Conservation (phyloP, 2,329 filamentous ascomycete species). For the Thelonectria discophora region DNA sequence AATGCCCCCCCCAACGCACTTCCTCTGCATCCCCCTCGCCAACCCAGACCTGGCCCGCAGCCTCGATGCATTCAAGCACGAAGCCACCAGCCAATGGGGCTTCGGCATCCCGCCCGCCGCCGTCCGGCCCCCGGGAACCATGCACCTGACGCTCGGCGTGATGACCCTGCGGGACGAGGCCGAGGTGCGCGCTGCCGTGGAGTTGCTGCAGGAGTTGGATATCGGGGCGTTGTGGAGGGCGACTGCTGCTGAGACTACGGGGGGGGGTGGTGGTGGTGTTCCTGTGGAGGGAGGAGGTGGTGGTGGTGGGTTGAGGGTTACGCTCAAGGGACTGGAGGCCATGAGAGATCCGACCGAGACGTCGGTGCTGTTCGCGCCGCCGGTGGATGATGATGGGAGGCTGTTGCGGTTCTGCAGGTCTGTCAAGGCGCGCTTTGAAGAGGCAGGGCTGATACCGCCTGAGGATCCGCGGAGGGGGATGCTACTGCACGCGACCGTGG, state of each 20-base stretch:
- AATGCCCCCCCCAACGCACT: conserved; percentile 68
- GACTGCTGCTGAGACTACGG: no score
- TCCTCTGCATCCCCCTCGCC: conserved; percentile 78
- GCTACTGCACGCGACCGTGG: conserved; percentile 82
- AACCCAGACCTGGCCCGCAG: conserved; percentile 71
- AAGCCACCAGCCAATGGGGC: conserved; percentile 58
- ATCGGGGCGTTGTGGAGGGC: conserved; percentile 51
- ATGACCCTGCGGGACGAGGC: conserved; percentile 73
- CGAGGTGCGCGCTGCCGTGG: conserved; percentile 51
- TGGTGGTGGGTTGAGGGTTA: conserved; percentile 49
- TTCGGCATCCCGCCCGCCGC: conserved; percentile 70
- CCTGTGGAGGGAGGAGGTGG: no score
- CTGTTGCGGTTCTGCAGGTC: conserved; percentile 66
- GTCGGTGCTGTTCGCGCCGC: conserved; percentile 72
- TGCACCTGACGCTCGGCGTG: conserved; percentile 88
- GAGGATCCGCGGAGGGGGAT: conserved; percentile 66
- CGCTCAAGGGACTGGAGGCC: conserved; percentile 63
- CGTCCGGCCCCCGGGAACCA: conserved; percentile 77
- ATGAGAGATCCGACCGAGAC: conserved; percentile 68
- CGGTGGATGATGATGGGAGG: conserved; percentile 60
- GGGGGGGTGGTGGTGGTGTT: no score
- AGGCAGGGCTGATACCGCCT: conserved; percentile 63
- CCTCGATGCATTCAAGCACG: conserved; percentile 68
- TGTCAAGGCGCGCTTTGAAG: conserved; percentile 63
- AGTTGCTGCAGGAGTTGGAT: conserved; percentile 50